These are phyloP conservation scores for Zizania palustris DNA, from an alignment of 202 grass and related monocot species.

Conservation along the genomic window DNA sequence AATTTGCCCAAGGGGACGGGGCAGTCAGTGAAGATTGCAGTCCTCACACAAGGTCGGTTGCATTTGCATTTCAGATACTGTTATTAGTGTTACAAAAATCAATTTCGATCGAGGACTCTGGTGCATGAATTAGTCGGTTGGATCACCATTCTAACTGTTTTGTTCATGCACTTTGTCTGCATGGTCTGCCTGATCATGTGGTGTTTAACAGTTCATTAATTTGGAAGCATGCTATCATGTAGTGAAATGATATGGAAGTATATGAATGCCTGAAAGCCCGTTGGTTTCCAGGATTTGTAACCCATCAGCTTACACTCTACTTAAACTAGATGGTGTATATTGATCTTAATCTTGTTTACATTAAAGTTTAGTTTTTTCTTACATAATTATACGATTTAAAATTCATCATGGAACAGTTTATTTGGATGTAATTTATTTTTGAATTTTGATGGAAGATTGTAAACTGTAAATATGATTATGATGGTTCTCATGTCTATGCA, in stretches of 20 bases:
- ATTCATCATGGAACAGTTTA: not conserved
- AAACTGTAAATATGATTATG: not conserved
- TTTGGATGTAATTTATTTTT: not conserved
- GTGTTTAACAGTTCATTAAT: not conserved
- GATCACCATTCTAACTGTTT: not conserved
- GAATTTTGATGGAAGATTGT: not conserved
- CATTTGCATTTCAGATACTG: not conserved
- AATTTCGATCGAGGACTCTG: not conserved
- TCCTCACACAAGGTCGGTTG: conserved; percentile 82
- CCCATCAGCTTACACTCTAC: not conserved
- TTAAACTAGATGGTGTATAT: not conserved
- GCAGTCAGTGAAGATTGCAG: conserved; percentile 82
- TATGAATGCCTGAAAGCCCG: not conserved
- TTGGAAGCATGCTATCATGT: not conserved
- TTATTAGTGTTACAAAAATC: not conserved
- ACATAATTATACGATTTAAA: not conserved
- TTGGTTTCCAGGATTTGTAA: conserved; percentile 1
- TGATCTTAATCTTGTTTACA: no score
- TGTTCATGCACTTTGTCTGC: not conserved
- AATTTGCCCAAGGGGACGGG: conserved; percentile 98
- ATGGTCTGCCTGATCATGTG: conserved; percentile 10
- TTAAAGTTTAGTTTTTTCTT: not conserved
- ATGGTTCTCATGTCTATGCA: conserved; percentile 9
- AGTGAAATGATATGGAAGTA: not conserved
- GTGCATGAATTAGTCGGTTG: not conserved